Evolutionary conservation across 164 flowering plant genomes (phyloP), one percentile per base, ranked within the genome.

Genomic region (Liriodendron chinense): DNA sequence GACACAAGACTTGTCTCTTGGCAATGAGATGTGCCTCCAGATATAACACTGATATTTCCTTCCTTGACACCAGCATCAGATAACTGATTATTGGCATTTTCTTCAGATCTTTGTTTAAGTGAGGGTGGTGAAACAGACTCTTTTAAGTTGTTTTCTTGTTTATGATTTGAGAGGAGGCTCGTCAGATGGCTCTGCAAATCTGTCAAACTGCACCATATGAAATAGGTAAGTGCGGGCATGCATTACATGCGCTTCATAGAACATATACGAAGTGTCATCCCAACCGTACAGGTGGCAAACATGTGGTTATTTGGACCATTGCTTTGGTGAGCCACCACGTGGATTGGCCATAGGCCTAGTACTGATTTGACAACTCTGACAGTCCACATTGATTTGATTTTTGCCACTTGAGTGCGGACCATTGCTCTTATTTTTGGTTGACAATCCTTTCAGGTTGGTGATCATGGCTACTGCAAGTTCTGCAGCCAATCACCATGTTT

Each of bases 131-230:
- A 63, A 73, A 12, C 43, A 13, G 70, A 47, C 13, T 48, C 76
- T 23, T 48, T 65, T 18, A 23, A 4, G 22, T 63, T 22, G 59
- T 75, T 74, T 1, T 23, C 65, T 62, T 70, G 72, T 74, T 78
- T 76, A 26, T 28, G 75, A 74, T 82, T 85, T 18, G 84, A 78
- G 53, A 84, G 80, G 18, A 78, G 61, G 47, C 85, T 71, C 20
- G 75, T 50, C 78, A 89, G 84, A 76, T 83, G 86, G 78, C 81
- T 87, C 85, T 88, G 91, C 81, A 89, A 79, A 75, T 85, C 92
- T 57, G 84, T 64, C 25, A 74, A 74, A 25, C 77, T 74, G 70
- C 28, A 74, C 16, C 28, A 26, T 21, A 24, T 64, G 62, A 48
- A 22, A 65, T 21, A 1, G 21, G 47, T 48, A 14, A 65, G 70